These are phyloP conservation scores for Theileria parva DNA, from an alignment of 169 alveolate genomes.

Conservation along the genomic window DNA sequence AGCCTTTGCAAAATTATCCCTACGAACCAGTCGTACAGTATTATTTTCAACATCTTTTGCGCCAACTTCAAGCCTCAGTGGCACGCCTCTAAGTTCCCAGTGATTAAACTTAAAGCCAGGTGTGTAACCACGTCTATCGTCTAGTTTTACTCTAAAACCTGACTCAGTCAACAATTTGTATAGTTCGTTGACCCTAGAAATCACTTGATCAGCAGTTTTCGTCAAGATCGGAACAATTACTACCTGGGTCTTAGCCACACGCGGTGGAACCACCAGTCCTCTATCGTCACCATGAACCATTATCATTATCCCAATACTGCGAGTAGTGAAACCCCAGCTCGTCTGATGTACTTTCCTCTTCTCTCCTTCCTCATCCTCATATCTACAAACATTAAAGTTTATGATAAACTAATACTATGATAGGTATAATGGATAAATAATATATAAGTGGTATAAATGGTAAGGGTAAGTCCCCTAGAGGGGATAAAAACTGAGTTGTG, in stretches of 20 bases:
- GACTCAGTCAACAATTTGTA: constrained; percentile 14
- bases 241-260: constrained; percentile 93
- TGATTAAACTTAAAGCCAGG: constrained; percentile 99
- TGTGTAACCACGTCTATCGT: constrained; percentile 92
- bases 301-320: constrained; percentile 94
- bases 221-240: constrained; percentile 92
- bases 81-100: constrained; percentile 99
- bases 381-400: background rate
- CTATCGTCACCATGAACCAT: constrained; percentile 98
- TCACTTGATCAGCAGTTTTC: constrained; percentile 74
- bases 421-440: too few relatives aligned
- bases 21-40: constrained; percentile 86
- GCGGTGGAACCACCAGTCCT: constrained; percentile 98
- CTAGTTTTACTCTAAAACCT: constrained; percentile 67
- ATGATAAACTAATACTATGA: background rate
- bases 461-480: too few relatives aligned
- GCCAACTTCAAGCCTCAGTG: constrained; percentile 97
- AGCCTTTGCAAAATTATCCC: constrained; percentile 86
- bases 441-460: too few relatives aligned
- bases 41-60: constrained; percentile 91
- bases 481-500: constrained; percentile 56
- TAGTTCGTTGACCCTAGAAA: constrained; percentile 72
- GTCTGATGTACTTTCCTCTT: constrained; percentile 93
- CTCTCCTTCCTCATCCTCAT: constrained; percentile 87
- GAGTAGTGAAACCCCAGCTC: constrained; percentile 99